Conservation (phyloP, 352 stramenopile genomes). For the Pythium brassicae region DNA sequence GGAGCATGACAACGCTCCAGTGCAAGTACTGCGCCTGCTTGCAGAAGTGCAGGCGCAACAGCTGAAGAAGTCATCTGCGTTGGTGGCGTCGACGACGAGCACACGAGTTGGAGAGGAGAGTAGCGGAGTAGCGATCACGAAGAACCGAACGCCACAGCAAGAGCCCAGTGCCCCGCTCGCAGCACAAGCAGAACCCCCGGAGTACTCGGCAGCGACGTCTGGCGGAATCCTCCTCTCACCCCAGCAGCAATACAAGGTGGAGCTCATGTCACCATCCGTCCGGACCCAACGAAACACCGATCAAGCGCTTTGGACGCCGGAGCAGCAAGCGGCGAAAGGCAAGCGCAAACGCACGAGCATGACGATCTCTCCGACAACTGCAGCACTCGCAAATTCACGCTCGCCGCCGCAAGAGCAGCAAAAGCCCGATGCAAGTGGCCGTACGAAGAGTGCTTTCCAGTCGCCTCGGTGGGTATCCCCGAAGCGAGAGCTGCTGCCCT, state of each 20-base stretch:
- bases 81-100: too few relatives aligned
- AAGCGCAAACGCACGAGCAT: conserved; percentile 11
- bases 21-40: conserved; percentile 13
- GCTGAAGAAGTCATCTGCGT: not conserved
- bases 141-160: not conserved
- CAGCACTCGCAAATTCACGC: not conserved
- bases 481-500: conserved; percentile 6
- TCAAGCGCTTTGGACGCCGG: conserved; percentile 6
- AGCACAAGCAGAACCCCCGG: not conserved
- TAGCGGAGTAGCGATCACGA: not conserved
- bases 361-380: conserved; percentile 10
- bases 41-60: conserved; percentile 1
- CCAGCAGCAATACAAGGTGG: conserved; percentile 3
- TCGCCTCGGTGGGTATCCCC: conserved; percentile 9
- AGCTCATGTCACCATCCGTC: conserved; percentile 6
- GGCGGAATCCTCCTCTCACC: not conserved
- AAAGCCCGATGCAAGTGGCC: not conserved
- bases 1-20: conserved; percentile 1
- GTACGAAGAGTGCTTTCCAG: not conserved
- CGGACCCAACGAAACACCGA: not conserved
- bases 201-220: not conserved
- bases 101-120: not conserved
- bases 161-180: too few relatives aligned
- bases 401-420: not conserved
- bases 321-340: not conserved